phyloP scores from a whole-genome alignment of 176 grass and related monocot genomes.

The Tillandsia fasciculata region DNA sequence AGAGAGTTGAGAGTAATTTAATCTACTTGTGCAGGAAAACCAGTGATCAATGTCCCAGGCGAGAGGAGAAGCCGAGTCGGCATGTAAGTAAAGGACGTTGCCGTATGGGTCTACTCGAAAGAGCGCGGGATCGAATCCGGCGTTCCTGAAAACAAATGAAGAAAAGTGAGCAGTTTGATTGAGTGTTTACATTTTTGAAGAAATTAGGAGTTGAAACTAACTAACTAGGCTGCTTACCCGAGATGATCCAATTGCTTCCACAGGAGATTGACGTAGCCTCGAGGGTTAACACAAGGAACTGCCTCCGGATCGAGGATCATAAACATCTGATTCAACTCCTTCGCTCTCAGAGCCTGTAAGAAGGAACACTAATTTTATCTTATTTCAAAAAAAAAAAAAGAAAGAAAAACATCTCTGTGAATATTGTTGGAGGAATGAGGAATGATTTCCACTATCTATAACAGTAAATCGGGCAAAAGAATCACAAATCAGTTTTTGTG shows the following conservation, averaged over 20 bases:
- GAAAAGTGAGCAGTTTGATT: neutral
- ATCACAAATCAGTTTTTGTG: no score
- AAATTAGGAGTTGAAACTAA: neutral
- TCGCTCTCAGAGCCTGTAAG: slow-evolving; percentile 54
- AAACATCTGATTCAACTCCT: slow-evolving; percentile 81
- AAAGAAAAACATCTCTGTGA: no score
- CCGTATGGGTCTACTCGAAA: slow-evolving; percentile 81
- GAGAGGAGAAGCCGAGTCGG: slow-evolving; percentile 73
- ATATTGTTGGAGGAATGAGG: no score
- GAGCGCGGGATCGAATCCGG: slow-evolving; percentile 83
- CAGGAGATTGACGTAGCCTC: slow-evolving; percentile 79
- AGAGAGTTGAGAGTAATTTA: neutral
- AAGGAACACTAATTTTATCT: neutral
- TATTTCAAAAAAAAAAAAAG: neutral
- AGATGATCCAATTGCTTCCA: slow-evolving; percentile 98
- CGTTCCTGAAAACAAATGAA: slow-evolving; percentile 43
- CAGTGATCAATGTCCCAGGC: slow-evolving; percentile 85
- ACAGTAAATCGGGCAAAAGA: no score
- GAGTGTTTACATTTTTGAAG: neutral
- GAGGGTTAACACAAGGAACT: slow-evolving; percentile 48
- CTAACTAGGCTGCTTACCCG: slow-evolving; percentile 30
- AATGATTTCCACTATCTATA: no score
- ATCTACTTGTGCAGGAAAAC: slow-evolving; percentile 77
- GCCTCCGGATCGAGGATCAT: slow-evolving; percentile 63
- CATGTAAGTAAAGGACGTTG: slow-evolving; percentile 87